These are phyloP conservation scores for Tolypocladium pustulatum DNA, from an alignment of 2,329 filamentous ascomycete genomes.

Conservation along the genomic window DNA sequence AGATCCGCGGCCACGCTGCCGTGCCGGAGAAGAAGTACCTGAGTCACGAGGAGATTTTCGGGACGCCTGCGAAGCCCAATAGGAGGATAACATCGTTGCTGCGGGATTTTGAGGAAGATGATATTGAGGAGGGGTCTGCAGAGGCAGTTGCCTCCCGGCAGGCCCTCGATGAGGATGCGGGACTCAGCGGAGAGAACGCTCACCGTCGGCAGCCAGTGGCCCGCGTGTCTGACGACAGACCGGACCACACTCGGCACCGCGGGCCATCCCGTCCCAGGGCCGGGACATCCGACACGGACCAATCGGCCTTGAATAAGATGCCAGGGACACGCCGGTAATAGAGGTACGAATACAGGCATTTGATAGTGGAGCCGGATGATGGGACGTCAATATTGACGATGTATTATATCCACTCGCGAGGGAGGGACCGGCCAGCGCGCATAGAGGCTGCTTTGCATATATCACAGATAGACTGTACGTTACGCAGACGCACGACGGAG, in stretches of 20 bases:
- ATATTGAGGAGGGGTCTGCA: background rate
- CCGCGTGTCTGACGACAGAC: background rate
- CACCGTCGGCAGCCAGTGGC: background rate
- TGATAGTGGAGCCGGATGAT: background rate
- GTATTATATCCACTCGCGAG: background rate
- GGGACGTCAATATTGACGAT: background rate
- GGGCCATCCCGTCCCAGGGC: background rate
- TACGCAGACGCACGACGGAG: background rate
- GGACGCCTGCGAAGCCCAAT: slow-evolving; percentile 11
- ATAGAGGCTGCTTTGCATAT: background rate
- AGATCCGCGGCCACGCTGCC: slow-evolving; percentile 14
- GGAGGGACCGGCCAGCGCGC: background rate
- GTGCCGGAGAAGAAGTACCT: slow-evolving; percentile 17
- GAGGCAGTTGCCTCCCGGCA: background rate
- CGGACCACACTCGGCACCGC: background rate
- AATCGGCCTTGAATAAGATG: background rate
- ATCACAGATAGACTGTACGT: background rate
- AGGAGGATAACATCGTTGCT: slow-evolving; percentile 1
- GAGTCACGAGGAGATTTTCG: slow-evolving; percentile 17
- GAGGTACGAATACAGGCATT: background rate
- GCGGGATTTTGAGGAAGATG: background rate
- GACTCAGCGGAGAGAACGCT: background rate
- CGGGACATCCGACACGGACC: background rate
- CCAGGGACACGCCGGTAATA: background rate
- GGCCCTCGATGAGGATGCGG: background rate